Base-by-base conservation (phyloP, 768 basidiomycete species). In the Calocybe indica region DNA sequence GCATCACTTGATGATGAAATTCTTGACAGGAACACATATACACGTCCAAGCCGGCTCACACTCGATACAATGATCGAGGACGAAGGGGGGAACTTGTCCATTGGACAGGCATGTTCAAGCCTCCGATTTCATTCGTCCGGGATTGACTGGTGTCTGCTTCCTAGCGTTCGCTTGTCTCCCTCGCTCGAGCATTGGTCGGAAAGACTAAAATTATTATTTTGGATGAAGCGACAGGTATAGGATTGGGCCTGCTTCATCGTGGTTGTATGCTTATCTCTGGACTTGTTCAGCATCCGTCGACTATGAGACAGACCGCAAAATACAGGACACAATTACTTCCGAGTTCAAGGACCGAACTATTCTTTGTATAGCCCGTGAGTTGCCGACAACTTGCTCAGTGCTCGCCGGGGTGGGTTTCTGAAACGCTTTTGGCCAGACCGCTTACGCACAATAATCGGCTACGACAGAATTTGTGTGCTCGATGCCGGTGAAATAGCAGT, bases 131-230 rank as follows among this genome's bases (percentile, higher is more conserved):
- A n/a, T n/a, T n/a, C n/a, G n/a, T n/a, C n/a, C n/a, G n/a, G n/a
- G n/a, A n/a, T n/a, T n/a, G n/a, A n/a, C n/a, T n/a, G n/a, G n/a
- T n/a, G n/a, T n/a, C n/a, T n/a, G n/a, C n/a, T n/a, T n/a, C n/a
- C n/a, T n/a, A n/a, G n/a, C n/a, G n/a, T n/a, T n/a, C n/a, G n/a
- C n/a, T n/a, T n/a, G n/a, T n/a, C n/a, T n/a, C n/a, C n/a, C n/a
- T n/a, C n/a, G n/a, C n/a, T n/a, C n/a, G n/a, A n/a, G n/a, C n/a
- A n/a, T n/a, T n/a, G n/a, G n/a, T n/a, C n/a, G n/a, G n/a, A n/a
- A n/a, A 86, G 80, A 82, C 88, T 11, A 93, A 85, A 64, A 85
- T 96, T 34, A 72, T 97, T 6, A 88, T 96, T 1, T 71, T 97
- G n/a, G 94, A 96, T 59, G 94, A 97, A 79, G 89, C 86, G 80